Evolutionary conservation across 352 stramenopile genomes (phyloP), one percentile per base, ranked within the genome.

Genomic region (Globisporangium alternatum): DNA sequence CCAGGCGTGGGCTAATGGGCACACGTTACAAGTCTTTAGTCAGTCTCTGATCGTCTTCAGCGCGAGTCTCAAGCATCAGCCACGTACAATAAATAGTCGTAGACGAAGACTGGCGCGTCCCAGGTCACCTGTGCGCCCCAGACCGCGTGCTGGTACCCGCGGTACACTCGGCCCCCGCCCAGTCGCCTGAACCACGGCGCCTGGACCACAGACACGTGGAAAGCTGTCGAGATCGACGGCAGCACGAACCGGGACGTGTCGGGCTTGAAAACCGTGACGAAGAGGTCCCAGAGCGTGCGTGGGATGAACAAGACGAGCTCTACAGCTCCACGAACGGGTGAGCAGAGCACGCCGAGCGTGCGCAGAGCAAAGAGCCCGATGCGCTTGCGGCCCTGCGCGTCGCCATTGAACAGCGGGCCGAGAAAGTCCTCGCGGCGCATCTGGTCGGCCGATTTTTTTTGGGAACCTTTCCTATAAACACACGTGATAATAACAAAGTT

Each of bases 41-140:
- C 45, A 39, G 15, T 17, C 8, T 56, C 25, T 9, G n/a, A 9
- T 37, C 31, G 8, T 37, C 31, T 3, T 10, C 31, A 37, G 5
- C 31, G 8, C 31, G 8, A 37, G 2, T 37, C 5, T 37, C 22
- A 55, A 15, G 39, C 28, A 37, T 37, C 12, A 22, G 15, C 25
- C 31, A 57, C 84, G 56, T 75, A 93, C 84, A 93, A 90, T 66
- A 91, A 70, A 70, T 91, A 93, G 55, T 80, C 62, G 53, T 90
- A 93, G 6, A 69, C 70, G 51, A 82, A 86, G 10, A 91, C 63
- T 2, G 84, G 84, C 28, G 84, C 76, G 45, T 91, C 81, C 84
- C 84, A 93, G 8, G 87, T 67, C 25, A 93, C 70, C 12, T 71
- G 71, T 5, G 63, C 66, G 22, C 77, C 75, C 84, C 84, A 93